These are phyloP conservation scores for Xylaria telfairii DNA, from an alignment of 495 filamentous ascomycete species.

Conservation along the genomic window DNA sequence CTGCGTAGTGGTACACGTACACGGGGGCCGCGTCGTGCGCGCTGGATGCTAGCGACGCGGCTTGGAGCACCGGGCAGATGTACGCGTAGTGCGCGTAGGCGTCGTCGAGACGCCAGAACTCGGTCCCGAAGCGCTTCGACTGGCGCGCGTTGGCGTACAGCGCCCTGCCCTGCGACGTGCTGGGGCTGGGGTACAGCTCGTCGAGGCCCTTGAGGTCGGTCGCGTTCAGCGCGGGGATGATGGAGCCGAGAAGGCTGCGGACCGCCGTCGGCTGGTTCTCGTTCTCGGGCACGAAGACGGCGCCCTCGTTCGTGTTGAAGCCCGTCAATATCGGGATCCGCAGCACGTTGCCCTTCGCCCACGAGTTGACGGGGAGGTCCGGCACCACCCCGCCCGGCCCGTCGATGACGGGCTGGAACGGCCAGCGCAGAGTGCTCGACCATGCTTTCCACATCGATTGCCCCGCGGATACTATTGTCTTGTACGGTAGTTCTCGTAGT, in stretches of 20 bases:
- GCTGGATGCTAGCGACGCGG: slow-evolving; percentile 56
- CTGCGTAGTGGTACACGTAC: slow-evolving; percentile 66
- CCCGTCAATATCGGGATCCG: slow-evolving; percentile 69
- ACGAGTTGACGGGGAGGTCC: slow-evolving; percentile 61
- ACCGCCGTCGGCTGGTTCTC: slow-evolving; percentile 56
- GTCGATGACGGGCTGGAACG: slow-evolving; percentile 73
- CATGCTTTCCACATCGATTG: slow-evolving; percentile 60
- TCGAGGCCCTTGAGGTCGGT: slow-evolving; percentile 58
- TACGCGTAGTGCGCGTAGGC: slow-evolving; percentile 73
- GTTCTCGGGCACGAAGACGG: slow-evolving; percentile 59
- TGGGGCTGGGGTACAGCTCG: slow-evolving; percentile 63
- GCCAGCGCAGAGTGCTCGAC: slow-evolving; percentile 63
- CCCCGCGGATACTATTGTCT: slow-evolving; percentile 55
- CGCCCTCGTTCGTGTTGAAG: slow-evolving; percentile 70
- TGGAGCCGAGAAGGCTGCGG: slow-evolving; percentile 57
- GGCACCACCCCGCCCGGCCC: slow-evolving; percentile 59
- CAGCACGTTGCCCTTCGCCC: slow-evolving; percentile 57
- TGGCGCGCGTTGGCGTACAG: slow-evolving; percentile 33
- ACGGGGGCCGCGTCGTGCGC: slow-evolving; percentile 45
- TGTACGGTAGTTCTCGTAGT: slow-evolving; percentile 56
- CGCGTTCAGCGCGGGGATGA: slow-evolving; percentile 58
- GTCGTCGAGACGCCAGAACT: slow-evolving; percentile 66
- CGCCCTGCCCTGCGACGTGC: slow-evolving; percentile 29
- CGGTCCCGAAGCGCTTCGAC: slow-evolving; percentile 52
- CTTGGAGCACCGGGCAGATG: slow-evolving; percentile 68